Evolutionary conservation across 768 basidiomycete species (phyloP), one percentile per base, ranked within the genome.

Genomic region (Mycena filopes): DNA sequence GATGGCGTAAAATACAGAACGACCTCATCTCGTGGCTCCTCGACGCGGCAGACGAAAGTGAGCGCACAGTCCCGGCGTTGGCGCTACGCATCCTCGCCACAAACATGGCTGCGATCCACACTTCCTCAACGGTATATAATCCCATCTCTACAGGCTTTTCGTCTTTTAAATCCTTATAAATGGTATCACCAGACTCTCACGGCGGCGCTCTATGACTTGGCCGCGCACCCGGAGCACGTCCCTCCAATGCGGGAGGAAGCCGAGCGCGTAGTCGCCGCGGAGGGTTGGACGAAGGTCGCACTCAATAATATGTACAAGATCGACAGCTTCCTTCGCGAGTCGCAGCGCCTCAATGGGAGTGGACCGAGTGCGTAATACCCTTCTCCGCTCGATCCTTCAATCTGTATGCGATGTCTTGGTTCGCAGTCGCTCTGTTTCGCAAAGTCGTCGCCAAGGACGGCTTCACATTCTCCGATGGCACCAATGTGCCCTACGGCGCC

Each of bases 1-100:
- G n/a, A n/a, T n/a, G n/a, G n/a, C n/a, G n/a, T n/a, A n/a, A n/a
- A n/a, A n/a, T n/a, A n/a, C n/a, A 83, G 82, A 78, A 80, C 47
- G 80, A 82, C 60, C 43, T 81, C 26, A 57, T 84, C 5, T 73
- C 72, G 21, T 83, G 82, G 82, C 62, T 82, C 26, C 69, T 83
- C 47, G 79, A 83, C 33, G 71, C 69, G 0, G 74, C 74, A 5
- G 65, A 61, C 6, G 62, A 65, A 3, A 70, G 72, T 20, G 70
- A 77, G 20, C 69, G 70, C 23, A 76, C 74, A 3, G 49, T 75
- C 0, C 56, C 70, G 2, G 71, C 74, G 2, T 63, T 82, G 13
- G 70, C 71, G 0, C 68, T 65, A 23, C 73, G 77, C 15, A 49
- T 83, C 2, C 75, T 83, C 29, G 65, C 74, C 25, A 55, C 80